These are phyloP conservation scores for Chlamydomonas reinhardtii DNA, from an alignment of 163 green algal species.

Conservation along the genomic window DNA sequence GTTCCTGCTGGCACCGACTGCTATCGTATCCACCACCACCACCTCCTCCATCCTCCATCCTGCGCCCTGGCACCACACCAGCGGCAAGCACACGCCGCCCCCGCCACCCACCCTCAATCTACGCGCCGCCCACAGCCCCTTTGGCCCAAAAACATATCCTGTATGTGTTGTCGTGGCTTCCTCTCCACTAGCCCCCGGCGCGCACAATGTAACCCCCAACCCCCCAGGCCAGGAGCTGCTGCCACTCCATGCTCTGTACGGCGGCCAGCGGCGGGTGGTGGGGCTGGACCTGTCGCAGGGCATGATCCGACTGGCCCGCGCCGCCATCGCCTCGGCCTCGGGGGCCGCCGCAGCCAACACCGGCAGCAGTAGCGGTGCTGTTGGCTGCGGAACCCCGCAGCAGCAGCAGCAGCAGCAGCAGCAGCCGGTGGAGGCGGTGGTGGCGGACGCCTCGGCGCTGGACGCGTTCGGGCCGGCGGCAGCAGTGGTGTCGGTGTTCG, in stretches of 20 bases:
- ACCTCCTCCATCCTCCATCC: background rate
- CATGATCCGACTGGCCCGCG: conserved; percentile 21
- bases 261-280: conserved; percentile 10
- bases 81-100: no score
- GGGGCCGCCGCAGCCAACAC: no score
- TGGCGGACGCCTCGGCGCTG: conserved; percentile 14
- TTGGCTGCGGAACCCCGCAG: no score
- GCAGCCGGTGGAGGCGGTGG: background rate
- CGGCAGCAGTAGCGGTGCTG: no score
- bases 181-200: no score
- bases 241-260: conserved; percentile 12
- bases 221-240: conserved; percentile 44
- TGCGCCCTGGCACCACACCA: no score
- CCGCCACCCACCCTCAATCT: no score
- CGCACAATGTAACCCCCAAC: no score
- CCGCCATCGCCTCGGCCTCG: conserved; percentile 5
- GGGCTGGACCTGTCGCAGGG: conserved; percentile 33
- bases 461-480: conserved; percentile 20
- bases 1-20: no score
- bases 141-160: no score
- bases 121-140: no score
- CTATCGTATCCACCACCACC: background rate
- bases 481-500: conserved; percentile 52
- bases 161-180: no score
- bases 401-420: background rate